Evolutionary conservation across 2,329 filamentous ascomycete species (phyloP).

Genomic region (Anisogramma anomala): DNA sequence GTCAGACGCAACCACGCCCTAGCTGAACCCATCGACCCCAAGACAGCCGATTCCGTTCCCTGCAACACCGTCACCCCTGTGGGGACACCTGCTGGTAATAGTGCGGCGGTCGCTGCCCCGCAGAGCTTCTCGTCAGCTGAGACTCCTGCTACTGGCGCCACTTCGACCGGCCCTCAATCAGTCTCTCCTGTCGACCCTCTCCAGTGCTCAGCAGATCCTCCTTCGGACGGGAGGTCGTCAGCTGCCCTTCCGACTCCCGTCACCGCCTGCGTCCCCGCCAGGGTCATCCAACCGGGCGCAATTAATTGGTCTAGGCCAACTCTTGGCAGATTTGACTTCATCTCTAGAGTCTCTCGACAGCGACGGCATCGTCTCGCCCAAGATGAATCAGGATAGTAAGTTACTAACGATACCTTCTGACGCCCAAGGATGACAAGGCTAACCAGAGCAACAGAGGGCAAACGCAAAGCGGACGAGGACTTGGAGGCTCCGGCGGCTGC

Average conservation of each 20-base stretch:
- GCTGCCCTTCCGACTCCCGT: neutral
- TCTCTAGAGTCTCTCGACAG: neutral
- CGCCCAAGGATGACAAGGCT: neutral
- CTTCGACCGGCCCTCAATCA: neutral
- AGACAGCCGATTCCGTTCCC: conserved; percentile 10
- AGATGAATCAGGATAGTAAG: conserved; percentile 32
- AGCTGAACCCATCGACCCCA: neutral
- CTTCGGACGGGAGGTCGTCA: neutral
- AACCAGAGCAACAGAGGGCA: neutral
- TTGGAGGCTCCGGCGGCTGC: conserved; percentile 47
- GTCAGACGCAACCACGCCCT: neutral
- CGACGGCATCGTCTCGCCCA: neutral
- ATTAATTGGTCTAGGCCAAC: neutral
- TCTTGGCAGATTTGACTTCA: neutral
- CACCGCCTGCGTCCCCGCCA: neutral
- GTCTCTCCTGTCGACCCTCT: neutral
- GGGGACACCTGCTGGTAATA: neutral
- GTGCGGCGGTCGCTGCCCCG: neutral
- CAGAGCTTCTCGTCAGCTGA: too few relatives aligned
- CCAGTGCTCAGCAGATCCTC: neutral
- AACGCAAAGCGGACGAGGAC: conserved; percentile 59
- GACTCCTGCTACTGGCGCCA: neutral
- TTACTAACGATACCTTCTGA: conserved; percentile 10
- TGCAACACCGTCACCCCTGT: conserved; percentile 15
- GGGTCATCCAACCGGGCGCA: neutral